Evolutionary conservation across 2,329 filamentous ascomycete genomes (phyloP), one percentile per base, ranked within the genome.

Genomic region (Epichloe uncinata): DNA sequence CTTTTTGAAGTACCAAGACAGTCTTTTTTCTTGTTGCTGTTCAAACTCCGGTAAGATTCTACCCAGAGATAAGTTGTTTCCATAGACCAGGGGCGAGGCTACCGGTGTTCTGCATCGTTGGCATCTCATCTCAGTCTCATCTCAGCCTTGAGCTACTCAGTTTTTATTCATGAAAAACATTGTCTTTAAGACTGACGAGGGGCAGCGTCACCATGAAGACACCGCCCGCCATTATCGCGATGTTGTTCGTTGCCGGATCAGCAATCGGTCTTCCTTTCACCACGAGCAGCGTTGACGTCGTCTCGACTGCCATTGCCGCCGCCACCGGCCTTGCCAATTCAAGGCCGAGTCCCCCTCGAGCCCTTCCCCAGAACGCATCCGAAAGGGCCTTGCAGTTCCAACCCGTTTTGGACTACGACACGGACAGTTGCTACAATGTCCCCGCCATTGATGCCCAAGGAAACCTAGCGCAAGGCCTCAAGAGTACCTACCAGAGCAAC

Each of bases 381-480:
- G 20, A 26, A 9, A 45, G 50, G 5, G 38, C 49, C 13, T 37
- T 51, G 18, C 48, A 42, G 41, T 54, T 33, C 42, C 50, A 53
- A 47, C 54, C 54, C 20, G 22, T 50, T 9, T 20, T 56, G 33
- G 52, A 54, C 45, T 56, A 51, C 42, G 49, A 52, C 47, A 42
- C 4, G 26, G 51, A 56, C 48, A 53, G 54, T 45, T 56, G 54
- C 49, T 56, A 54, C 43, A 56, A 56, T 33, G 61, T 60, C 3
- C 60, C 63, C 13, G 65, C 65, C 26, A 65, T 68, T 43, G 63
- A 58, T 33, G 55, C 60, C 9, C 45, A 62, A 18, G 63, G 64
- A 18, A 60, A 59, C 13, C 57, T 64, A 30, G 56, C 57, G 44
- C 49, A 55, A 1, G 66, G 65, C 1, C 59, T 65, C 8, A n/a